Evolutionary conservation across 331 rosid genomes (phyloP).

Genomic region (Malus hybrid): DNA sequence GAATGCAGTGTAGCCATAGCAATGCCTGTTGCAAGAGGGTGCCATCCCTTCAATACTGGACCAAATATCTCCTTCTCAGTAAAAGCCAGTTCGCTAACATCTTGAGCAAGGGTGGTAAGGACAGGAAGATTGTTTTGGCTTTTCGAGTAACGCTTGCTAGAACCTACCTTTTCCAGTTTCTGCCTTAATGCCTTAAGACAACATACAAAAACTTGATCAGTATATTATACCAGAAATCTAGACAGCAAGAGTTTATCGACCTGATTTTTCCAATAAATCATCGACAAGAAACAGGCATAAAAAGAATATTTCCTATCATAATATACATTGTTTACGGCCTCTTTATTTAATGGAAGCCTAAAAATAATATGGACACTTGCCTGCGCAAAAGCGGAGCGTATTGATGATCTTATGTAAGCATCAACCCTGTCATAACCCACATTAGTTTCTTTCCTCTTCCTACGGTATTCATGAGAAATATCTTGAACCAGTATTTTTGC

Average conservation of each 20-base stretch:
- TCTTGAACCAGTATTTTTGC: conserved; percentile 68
- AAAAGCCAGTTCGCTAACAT: conserved; percentile 62
- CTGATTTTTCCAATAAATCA: background rate
- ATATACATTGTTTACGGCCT: background rate
- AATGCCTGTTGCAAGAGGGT: conserved; percentile 81
- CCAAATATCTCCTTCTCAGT: conserved; percentile 77
- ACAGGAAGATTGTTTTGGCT: conserved; percentile 56
- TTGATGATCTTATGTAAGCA: conserved; percentile 76
- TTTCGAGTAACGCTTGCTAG: conserved; percentile 54
- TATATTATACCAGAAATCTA: background rate
- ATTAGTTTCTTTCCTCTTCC: conserved; percentile 65
- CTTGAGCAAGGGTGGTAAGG: conserved; percentile 72
- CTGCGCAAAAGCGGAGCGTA: conserved; percentile 81
- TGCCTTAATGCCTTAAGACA: conserved; percentile 31
- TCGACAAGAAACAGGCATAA: background rate
- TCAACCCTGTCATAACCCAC: conserved; percentile 69
- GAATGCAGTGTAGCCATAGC: conserved; percentile 84
- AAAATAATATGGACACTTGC: conserved; percentile 33
- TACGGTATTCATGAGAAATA: conserved; percentile 53
- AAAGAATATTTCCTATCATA: background rate
- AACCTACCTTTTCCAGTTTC: conserved; percentile 75
- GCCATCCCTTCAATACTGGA: conserved; percentile 87
- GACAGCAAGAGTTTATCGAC: background rate
- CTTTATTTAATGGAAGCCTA: background rate
- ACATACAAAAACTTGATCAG: conserved; percentile 18